Conservation (phyloP, 2,329 filamentous ascomycete species). For the Monascus ruber region DNA sequence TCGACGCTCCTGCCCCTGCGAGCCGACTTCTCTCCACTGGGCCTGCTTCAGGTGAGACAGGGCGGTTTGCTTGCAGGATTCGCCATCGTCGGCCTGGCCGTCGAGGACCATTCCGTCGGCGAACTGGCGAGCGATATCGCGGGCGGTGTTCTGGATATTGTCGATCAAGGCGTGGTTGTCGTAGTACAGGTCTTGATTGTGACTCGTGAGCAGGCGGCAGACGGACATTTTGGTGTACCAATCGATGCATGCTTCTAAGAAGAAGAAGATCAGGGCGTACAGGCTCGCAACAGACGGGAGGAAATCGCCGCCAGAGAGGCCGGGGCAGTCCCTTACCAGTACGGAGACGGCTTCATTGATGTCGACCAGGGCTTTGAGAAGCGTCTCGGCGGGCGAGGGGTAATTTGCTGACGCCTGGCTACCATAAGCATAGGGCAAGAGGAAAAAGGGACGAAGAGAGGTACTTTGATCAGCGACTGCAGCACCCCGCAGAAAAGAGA, state of each 20-base stretch:
- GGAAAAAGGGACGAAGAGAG: too few species aligned
- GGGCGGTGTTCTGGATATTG: slow-evolving; percentile 17
- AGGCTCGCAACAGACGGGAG: slow-evolving; percentile 15
- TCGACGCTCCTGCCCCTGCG: slow-evolving; percentile 19
- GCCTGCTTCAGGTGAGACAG: slow-evolving; percentile 19
- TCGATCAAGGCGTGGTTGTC: slow-evolving; percentile 22
- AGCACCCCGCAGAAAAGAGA: slow-evolving; percentile 25
- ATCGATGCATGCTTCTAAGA: slow-evolving; percentile 27
- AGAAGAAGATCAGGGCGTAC: slow-evolving; percentile 25
- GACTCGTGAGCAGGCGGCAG: slow-evolving; percentile 24
- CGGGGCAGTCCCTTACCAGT: slow-evolving; percentile 4
- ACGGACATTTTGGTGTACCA: slow-evolving; percentile 24
- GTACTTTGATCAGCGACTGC: slow-evolving; percentile 26
- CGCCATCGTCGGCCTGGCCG: slow-evolving; percentile 8
- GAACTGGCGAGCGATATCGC: slow-evolving; percentile 7
- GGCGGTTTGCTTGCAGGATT: slow-evolving; percentile 9
- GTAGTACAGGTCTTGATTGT: slow-evolving; percentile 22
- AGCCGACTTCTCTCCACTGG: slow-evolving; percentile 21
- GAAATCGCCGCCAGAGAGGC: slow-evolving; percentile 6
- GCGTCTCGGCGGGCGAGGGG: slow-evolving; percentile 23
- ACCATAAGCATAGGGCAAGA: too few species aligned
- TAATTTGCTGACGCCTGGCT: slow-evolving; percentile 23
- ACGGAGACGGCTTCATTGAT: slow-evolving; percentile 20
- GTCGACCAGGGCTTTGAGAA: slow-evolving; percentile 20
- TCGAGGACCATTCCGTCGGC: slow-evolving; percentile 15